Evolutionary conservation across 1,284 basidiomycete species (phyloP).

Genomic region (Cryptococcus jaspeensis): DNA sequence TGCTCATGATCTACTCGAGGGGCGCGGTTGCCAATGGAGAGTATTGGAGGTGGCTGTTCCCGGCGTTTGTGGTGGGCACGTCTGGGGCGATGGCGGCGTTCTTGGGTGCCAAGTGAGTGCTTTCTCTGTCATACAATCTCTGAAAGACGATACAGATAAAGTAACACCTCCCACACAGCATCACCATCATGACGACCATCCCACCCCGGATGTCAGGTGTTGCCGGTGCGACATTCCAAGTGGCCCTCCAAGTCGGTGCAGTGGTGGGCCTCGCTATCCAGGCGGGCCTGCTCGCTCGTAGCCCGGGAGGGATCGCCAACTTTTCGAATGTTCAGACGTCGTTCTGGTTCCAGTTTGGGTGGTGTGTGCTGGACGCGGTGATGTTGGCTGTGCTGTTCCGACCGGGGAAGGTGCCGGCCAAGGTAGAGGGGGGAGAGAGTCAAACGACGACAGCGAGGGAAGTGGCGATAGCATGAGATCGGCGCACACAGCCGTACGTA

Average conservation of each 20-base stretch:
- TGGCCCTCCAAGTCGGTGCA: slow-evolving; percentile 40
- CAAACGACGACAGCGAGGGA: no score
- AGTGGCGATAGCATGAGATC: no score
- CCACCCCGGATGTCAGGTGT: slow-evolving; percentile 41
- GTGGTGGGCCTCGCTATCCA: slow-evolving; percentile 44
- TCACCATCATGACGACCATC: slow-evolving; percentile 40
- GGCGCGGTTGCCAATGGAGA: slow-evolving; percentile 5
- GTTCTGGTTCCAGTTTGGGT: slow-evolving; percentile 46
- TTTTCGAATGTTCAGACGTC: slow-evolving; percentile 36
- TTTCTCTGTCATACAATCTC: not conserved
- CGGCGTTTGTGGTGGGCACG: slow-evolving; percentile 21
- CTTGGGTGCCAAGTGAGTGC: slow-evolving; percentile 23
- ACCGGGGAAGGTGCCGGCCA: slow-evolving; percentile 15
- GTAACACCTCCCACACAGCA: slow-evolving; percentile 15
- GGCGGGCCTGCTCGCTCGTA: slow-evolving; percentile 43
- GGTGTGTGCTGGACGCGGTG: slow-evolving; percentile 35
- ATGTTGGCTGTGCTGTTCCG: slow-evolving; percentile 36
- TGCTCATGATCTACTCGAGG: no score
- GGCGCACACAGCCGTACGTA: no score
- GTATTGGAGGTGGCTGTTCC: slow-evolving; percentile 29
- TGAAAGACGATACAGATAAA: not conserved
- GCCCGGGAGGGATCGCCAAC: slow-evolving; percentile 32
- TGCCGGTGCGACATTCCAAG: slow-evolving; percentile 45
- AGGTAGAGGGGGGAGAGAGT: slow-evolving; percentile 1
- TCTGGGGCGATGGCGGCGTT: slow-evolving; percentile 20